phyloP scores from a whole-genome alignment of 768 basidiomycete genomes.

The Nidularia pulvinata region DNA sequence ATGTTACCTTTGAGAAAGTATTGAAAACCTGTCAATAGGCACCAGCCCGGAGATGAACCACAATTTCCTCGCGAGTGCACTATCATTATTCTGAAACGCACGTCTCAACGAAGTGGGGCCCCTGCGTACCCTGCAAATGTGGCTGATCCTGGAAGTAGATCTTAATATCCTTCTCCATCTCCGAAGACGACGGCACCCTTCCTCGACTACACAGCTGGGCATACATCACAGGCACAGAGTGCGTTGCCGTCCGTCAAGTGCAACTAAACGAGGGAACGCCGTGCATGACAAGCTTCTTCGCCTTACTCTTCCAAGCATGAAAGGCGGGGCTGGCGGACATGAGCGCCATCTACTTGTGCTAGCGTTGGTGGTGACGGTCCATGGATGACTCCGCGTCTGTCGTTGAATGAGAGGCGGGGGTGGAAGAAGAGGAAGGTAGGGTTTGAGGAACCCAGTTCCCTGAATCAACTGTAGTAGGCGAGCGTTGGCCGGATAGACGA shows the following conservation, averaged over 20 bases:
- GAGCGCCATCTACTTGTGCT: conserved; percentile 73
- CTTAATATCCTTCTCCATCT: conserved; percentile 61
- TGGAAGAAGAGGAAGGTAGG: neutral
- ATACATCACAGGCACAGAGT: conserved; percentile 70
- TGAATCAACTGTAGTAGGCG: conserved; percentile 19
- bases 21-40: too few relatives aligned
- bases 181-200: conserved; percentile 41
- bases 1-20: too few relatives aligned
- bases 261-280: conserved; percentile 87
- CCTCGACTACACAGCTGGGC: conserved; percentile 57
- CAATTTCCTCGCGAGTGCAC: too few relatives aligned
- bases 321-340: conserved; percentile 54
- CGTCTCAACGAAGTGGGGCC: too few relatives aligned
- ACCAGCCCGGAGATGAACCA: too few relatives aligned
- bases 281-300: conserved; percentile 72
- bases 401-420: conserved; percentile 6
- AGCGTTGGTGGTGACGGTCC: conserved; percentile 74
- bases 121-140: conserved; percentile 55
- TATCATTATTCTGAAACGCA: too few relatives aligned
- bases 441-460: conserved; percentile 1
- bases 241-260: conserved; percentile 79
- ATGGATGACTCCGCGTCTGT: conserved; percentile 37
- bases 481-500: conserved; percentile 14
- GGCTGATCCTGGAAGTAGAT: conserved; percentile 56
- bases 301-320: conserved; percentile 76